Percentiles rank a stretch among this genome's conserved stretches.
Conservation (phyloP, 2,329 filamentous ascomycete species). For the Calonectria hongkongensis region DNA sequence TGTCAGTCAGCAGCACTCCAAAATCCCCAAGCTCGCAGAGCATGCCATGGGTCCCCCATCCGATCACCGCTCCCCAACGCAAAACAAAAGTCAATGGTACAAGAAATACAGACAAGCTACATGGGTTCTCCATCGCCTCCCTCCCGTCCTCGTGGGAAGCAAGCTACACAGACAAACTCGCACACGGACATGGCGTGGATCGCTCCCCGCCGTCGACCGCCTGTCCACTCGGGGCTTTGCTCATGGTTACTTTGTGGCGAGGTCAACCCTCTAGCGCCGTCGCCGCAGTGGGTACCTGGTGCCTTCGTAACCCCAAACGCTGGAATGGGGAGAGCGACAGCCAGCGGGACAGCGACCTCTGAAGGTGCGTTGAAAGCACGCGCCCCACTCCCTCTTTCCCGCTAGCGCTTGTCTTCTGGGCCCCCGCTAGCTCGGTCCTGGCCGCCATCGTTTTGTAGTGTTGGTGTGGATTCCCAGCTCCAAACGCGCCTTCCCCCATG, state of each 20-base stretch:
- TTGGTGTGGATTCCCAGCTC: constrained; percentile 24
- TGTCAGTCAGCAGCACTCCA: constrained; percentile 23
- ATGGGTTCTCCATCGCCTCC: constrained; percentile 11
- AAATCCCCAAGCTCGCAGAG: not conserved
- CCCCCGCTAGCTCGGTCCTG: constrained; percentile 34
- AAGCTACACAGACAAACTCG: constrained; percentile 6
- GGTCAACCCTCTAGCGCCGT: constrained; percentile 43
- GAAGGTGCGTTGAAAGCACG: constrained; percentile 1
- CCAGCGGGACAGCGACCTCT: constrained; percentile 26
- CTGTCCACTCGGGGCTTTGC: constrained; percentile 26
- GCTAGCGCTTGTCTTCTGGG: constrained; percentile 33
- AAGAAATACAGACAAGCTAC: not conserved
- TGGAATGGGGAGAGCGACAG: constrained; percentile 37
- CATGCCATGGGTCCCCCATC: constrained; percentile 25
- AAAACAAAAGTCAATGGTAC: constrained; percentile 26
- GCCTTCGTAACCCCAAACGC: constrained; percentile 45
- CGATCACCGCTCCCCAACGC: constrained; percentile 17
- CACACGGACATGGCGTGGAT: constrained; percentile 29
- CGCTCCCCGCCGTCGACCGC: constrained; percentile 2
- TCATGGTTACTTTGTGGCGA: constrained; percentile 48
- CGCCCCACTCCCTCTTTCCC: constrained; percentile 48
- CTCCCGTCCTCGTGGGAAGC: constrained; percentile 28
- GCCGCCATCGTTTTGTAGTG: constrained; percentile 27
- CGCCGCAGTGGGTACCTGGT: constrained; percentile 41
- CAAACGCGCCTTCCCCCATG: constrained; percentile 30